Percentiles rank a stretch among this genome's conserved stretches.
Evolutionary conservation across 371 early-diverging fungal species (phyloP).

Genomic region (Rhizomucor pusillus): DNA sequence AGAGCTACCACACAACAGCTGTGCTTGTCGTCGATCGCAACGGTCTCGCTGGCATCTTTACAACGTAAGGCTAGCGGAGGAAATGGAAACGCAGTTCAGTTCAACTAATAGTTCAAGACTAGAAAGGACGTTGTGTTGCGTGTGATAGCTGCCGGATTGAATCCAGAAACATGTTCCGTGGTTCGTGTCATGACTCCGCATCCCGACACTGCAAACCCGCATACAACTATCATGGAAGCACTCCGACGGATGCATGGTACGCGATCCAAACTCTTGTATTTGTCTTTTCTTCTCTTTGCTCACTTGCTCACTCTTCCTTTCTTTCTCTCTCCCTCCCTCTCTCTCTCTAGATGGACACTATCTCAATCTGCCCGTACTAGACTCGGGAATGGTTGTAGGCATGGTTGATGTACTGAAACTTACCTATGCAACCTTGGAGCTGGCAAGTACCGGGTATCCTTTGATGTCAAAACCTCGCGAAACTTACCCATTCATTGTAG

Average conservation of each 20-base stretch:
- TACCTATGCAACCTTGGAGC: conserved; percentile 82
- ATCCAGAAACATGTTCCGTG: conserved; percentile 88
- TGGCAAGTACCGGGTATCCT: conserved; percentile 28
- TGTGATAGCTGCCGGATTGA: conserved; percentile 92
- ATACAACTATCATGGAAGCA: conserved; percentile 88
- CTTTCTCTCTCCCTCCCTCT: too few relatives aligned
- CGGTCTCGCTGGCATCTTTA: conserved; percentile 91
- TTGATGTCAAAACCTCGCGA: background rate
- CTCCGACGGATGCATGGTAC: conserved; percentile 92
- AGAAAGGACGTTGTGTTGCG: conserved; percentile 92
- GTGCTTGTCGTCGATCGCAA: conserved; percentile 85
- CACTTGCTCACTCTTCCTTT: too few relatives aligned
- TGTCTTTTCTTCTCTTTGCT: conserved; percentile 1
- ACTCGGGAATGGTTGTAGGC: conserved; percentile 76
- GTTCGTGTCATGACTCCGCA: conserved; percentile 99
- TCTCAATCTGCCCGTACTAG: conserved; percentile 93
- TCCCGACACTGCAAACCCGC: conserved; percentile 88
- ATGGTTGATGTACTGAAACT: conserved; percentile 92
- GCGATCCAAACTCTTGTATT: background rate
- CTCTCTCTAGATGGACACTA: conserved; percentile 91
- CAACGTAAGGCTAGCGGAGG: conserved; percentile 18
- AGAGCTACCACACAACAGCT: conserved; percentile 84
- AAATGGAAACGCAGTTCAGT: background rate
- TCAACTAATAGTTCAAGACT: conserved; percentile 8
- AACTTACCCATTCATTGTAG: conserved; percentile 8